A percentile compares a stretch with the other conserved stretches of the same genome.
Evolutionary conservation across 2,329 filamentous ascomycete genomes (phyloP).

Genomic region (Paracoccidioides brasiliensis): DNA sequence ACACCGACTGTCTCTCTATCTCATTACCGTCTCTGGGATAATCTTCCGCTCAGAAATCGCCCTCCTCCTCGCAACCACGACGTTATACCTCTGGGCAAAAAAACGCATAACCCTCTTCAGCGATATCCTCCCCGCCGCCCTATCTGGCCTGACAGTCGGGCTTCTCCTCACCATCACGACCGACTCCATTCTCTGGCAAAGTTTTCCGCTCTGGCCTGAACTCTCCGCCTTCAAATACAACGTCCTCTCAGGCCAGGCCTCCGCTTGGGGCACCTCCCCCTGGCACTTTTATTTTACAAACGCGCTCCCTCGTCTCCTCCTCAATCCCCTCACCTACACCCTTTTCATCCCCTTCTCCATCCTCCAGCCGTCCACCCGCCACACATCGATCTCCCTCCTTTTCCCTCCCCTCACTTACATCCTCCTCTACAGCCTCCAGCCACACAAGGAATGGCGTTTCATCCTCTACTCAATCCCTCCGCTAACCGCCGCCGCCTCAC

Average conservation of each 20-base stretch:
- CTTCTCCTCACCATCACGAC: slow-evolving; percentile 58
- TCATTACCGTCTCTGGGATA: slow-evolving; percentile 67
- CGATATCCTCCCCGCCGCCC: slow-evolving; percentile 51
- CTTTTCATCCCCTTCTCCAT: slow-evolving; percentile 40
- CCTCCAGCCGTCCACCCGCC: slow-evolving; percentile 39
- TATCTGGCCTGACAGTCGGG: slow-evolving; percentile 51
- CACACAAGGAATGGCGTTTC: slow-evolving; percentile 94
- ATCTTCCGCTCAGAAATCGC: slow-evolving; percentile 86
- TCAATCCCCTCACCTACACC: slow-evolving; percentile 58
- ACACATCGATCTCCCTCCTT: slow-evolving; percentile 41
- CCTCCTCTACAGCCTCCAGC: slow-evolving; percentile 69
- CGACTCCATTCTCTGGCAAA: slow-evolving; percentile 91
- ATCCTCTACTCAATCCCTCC: slow-evolving; percentile 77
- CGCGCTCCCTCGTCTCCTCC: slow-evolving; percentile 65
- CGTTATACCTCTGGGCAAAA: slow-evolving; percentile 49
- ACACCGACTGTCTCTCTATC: slow-evolving; percentile 52
- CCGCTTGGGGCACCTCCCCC: slow-evolving; percentile 75
- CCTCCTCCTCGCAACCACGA: slow-evolving; percentile 58
- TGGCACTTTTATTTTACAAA: slow-evolving; percentile 79
- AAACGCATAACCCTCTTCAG: slow-evolving; percentile 40
- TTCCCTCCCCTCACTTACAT: slow-evolving; percentile 61
- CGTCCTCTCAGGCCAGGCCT: slow-evolving; percentile 67
- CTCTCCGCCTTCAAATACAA: slow-evolving; percentile 84
- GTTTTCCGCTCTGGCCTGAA: slow-evolving; percentile 71
- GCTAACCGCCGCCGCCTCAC: slow-evolving; percentile 62